Evolutionary conservation across 2,329 filamentous ascomycete genomes (phyloP).

Genomic region (Scortechinia acanthostroma): DNA sequence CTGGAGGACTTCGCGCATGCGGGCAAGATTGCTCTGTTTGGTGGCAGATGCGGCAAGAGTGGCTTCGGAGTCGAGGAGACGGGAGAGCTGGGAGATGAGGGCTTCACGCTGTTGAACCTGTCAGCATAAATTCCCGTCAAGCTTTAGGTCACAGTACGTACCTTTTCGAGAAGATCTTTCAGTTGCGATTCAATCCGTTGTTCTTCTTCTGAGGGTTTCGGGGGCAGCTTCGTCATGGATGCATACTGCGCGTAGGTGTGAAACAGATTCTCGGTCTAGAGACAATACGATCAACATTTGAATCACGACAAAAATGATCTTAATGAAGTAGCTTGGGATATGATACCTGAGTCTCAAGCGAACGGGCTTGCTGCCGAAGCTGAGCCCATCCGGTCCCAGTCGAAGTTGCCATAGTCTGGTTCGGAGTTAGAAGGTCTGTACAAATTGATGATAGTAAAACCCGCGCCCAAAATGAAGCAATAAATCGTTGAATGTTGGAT

Average conservation of each 20-base stretch:
- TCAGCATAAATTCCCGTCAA: not conserved
- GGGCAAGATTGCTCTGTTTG: conserved; percentile 92
- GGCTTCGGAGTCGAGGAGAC: conserved; percentile 88
- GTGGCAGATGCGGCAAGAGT: conserved; percentile 79
- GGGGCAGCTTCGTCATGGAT: conserved; percentile 69
- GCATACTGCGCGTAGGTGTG: conserved; percentile 89
- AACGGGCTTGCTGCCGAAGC: conserved; percentile 83
- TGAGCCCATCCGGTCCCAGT: conserved; percentile 77
- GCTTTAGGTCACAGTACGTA: conserved; percentile 22
- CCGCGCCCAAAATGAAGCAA: no score
- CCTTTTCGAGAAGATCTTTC: conserved; percentile 77
- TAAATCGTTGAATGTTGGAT: no score
- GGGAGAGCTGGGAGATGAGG: conserved; percentile 73
- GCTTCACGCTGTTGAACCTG: conserved; percentile 60
- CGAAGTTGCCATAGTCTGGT: conserved; percentile 46
- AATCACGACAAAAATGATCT: no score
- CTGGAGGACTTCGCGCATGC: conserved; percentile 81
- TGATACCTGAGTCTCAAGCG: conserved; percentile 81
- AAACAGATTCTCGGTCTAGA: conserved; percentile 75
- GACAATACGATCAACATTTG: no score
- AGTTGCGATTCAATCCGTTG: conserved; percentile 71
- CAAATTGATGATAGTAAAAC: no score
- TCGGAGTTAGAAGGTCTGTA: no score
- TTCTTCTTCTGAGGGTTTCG: conserved; percentile 81
- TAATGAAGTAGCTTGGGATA: no score